phyloP scores from a whole-genome alignment of 148 eudicot species.

The Camellia lanceoleosa region DNA sequence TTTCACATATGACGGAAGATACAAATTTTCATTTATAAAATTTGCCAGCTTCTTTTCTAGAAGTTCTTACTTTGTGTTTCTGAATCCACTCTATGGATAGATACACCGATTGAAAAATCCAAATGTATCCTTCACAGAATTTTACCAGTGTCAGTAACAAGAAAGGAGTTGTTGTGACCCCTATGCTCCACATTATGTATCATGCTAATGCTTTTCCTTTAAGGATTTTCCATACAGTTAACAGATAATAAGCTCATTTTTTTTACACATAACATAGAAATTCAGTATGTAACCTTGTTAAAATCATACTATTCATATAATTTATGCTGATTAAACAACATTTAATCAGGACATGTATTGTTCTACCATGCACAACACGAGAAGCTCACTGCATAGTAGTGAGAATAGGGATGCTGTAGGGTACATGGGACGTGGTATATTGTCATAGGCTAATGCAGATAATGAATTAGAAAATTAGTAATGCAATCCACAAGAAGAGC shows the following conservation, averaged over 20 bases:
- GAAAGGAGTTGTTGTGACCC: slow-evolving; percentile 7
- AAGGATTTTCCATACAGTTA: too few relatives aligned
- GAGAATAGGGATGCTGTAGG: background rate
- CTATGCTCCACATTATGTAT: background rate
- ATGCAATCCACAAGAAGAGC: too few relatives aligned
- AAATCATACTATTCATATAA: background rate
- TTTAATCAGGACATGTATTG: background rate
- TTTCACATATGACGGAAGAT: background rate
- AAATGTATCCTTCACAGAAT: background rate
- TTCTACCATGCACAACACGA: background rate
- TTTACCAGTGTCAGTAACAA: background rate
- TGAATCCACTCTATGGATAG: background rate
- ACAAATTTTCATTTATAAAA: background rate
- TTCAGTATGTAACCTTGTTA: background rate
- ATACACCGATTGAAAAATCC: background rate
- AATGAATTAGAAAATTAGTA: background rate
- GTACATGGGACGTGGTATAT: background rate
- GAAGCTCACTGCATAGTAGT: background rate
- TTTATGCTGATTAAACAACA: background rate
- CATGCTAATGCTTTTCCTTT: background rate
- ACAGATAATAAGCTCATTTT: too few relatives aligned
- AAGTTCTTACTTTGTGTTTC: background rate
- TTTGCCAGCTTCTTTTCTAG: background rate
- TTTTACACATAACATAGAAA: background rate
- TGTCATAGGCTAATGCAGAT: background rate